phyloP scores from a whole-genome alignment of 1,284 basidiomycete species.

The Laetiporus sulphureus region DNA sequence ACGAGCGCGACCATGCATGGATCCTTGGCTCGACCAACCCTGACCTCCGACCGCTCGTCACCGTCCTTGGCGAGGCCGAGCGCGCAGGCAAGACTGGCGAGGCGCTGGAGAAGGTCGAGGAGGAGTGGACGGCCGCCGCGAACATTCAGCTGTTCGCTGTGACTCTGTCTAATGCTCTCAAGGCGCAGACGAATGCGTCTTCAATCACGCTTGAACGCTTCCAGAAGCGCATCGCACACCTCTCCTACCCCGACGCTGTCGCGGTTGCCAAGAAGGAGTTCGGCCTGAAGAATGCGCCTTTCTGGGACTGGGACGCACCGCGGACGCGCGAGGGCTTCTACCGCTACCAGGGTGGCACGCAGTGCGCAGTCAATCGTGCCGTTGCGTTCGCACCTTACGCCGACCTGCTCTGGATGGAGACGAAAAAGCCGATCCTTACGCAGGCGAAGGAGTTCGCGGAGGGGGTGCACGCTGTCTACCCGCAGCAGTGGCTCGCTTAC shows the following conservation, averaged over 20 bases:
- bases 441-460: constrained; percentile 93
- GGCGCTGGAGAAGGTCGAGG: constrained; percentile 82
- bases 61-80: constrained; percentile 84
- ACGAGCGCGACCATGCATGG: constrained; percentile 94
- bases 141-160: constrained; percentile 77
- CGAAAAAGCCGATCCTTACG: constrained; percentile 90
- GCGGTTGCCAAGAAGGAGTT: constrained; percentile 76
- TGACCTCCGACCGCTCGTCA: constrained; percentile 57
- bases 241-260: constrained; percentile 68
- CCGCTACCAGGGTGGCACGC: constrained; percentile 94
- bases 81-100: constrained; percentile 72
- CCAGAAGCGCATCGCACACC: constrained; percentile 51
- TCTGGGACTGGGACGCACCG: constrained; percentile 94
- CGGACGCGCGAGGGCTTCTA: constrained; percentile 95
- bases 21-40: constrained; percentile 91
- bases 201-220: constrained; percentile 49
- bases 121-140: constrained; percentile 78
- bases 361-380: constrained; percentile 90
- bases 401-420: constrained; percentile 97
- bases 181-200: constrained; percentile 52
- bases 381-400: constrained; percentile 92
- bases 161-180: constrained; percentile 69
- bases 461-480: constrained; percentile 77
- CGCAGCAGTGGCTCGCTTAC: constrained; percentile 91
- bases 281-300: constrained; percentile 65